A percentile compares a stretch with the other conserved stretches of the same genome.
Conservation (phyloP, 768 basidiomycete genomes). For the Sistotremastrum suecicum region DNA sequence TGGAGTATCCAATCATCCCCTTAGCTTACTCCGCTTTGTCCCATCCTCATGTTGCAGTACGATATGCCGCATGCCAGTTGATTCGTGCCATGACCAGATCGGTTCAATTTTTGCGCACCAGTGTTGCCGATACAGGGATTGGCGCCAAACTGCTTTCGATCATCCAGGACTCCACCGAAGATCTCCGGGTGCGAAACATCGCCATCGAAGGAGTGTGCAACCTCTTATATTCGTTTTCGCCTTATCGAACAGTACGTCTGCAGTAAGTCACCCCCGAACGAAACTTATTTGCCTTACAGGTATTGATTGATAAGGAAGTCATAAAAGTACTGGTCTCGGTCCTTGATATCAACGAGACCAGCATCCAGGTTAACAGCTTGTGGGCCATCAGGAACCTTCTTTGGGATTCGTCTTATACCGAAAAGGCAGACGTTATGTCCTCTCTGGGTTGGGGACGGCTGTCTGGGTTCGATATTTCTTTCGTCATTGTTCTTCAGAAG, state of each 20-base stretch:
- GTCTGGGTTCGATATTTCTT: constrained; percentile 28
- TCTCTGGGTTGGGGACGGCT: constrained; percentile 53
- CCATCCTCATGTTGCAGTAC: constrained; percentile 56
- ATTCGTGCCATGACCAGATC: constrained; percentile 68
- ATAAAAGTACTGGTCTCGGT: constrained; percentile 51
- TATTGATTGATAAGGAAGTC: constrained; percentile 52
- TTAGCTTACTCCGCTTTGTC: constrained; percentile 39
- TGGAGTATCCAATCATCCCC: constrained; percentile 45
- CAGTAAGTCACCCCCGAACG: not conserved
- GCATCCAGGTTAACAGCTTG: constrained; percentile 53
- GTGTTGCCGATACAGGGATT: constrained; percentile 69
- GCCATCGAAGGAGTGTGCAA: constrained; percentile 73
- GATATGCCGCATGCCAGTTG: constrained; percentile 80
- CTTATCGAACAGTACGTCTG: constrained; percentile 48
- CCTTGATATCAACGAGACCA: constrained; percentile 35
- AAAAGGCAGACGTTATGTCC: constrained; percentile 55
- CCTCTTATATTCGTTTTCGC: constrained; percentile 76
- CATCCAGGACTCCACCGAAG: constrained; percentile 41
- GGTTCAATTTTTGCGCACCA: constrained; percentile 70
- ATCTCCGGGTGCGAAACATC: constrained; percentile 54
- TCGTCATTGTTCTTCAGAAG: not conserved
- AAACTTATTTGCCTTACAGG: constrained; percentile 21
- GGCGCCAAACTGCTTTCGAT: constrained; percentile 58
- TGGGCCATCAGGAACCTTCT: constrained; percentile 85
- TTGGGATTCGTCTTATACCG: constrained; percentile 41